Evolutionary conservation across 371 early-diverging fungal genomes (phyloP).

Genomic region (Mortierella sp.): DNA sequence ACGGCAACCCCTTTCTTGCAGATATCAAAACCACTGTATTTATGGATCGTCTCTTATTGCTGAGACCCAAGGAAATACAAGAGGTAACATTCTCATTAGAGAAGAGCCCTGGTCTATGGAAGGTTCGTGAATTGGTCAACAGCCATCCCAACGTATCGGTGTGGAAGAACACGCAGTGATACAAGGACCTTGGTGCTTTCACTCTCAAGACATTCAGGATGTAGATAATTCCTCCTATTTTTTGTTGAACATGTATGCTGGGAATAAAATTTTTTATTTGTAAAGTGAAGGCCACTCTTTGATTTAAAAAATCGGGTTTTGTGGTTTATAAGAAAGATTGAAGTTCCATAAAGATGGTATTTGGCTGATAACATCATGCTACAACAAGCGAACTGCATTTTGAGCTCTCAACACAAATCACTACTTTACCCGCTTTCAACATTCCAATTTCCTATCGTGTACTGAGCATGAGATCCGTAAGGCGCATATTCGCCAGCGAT

Average conservation of each 20-base stretch:
- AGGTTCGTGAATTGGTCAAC: constrained; percentile 39
- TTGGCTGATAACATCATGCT: no score
- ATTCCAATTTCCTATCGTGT: no score
- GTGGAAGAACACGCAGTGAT: constrained; percentile 18
- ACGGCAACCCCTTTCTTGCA: constrained; percentile 17
- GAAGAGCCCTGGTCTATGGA: constrained; percentile 47
- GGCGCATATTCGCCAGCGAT: no score
- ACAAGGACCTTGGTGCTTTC: constrained; percentile 22
- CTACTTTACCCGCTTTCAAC: no score
- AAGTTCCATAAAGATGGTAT: no score
- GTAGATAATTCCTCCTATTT: background rate
- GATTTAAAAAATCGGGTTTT: no score
- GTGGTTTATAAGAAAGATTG: no score
- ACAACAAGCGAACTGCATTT: no score
- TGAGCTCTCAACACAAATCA: no score
- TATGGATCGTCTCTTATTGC: constrained; percentile 18
- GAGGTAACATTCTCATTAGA: constrained; percentile 30
- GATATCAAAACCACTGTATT: constrained; percentile 35
- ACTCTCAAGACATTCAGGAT: constrained; percentile 29
- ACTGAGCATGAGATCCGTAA: no score
- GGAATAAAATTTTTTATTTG: background rate
- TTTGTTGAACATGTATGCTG: background rate
- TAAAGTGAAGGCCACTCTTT: background rate
- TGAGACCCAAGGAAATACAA: constrained; percentile 24
- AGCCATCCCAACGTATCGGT: constrained; percentile 13